phyloP scores from a whole-genome alignment of 2,329 filamentous ascomycete genomes.

The Cytospora chrysosperma region DNA sequence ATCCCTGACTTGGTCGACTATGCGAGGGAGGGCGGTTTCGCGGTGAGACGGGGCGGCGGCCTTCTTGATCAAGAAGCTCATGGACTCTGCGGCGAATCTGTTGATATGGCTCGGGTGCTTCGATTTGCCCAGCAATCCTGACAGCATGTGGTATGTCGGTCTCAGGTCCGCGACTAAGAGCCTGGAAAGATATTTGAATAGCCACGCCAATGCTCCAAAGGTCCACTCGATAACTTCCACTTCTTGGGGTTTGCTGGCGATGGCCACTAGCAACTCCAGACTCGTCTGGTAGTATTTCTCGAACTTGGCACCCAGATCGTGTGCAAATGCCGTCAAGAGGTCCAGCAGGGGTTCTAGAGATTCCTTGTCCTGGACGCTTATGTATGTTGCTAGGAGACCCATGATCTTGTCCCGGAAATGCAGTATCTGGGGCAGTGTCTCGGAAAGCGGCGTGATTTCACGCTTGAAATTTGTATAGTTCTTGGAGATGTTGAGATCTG shows the following conservation, averaged over 20 bases:
- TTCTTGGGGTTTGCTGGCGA: conserved; percentile 75
- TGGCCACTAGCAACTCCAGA: conserved; percentile 70
- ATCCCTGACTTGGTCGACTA: conserved; percentile 70
- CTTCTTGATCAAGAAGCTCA: conserved; percentile 92
- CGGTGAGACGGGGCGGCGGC: conserved; percentile 75
- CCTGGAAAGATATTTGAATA: conserved; percentile 95
- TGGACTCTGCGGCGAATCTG: conserved; percentile 88
- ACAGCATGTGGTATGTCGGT: conserved; percentile 80
- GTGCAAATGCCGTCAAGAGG: conserved; percentile 90
- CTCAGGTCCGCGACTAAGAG: conserved; percentile 82
- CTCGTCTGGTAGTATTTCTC: conserved; percentile 82
- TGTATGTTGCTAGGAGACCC: conserved; percentile 70
- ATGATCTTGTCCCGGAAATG: conserved; percentile 88
- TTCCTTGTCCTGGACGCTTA: conserved; percentile 73
- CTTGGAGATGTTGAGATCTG: conserved; percentile 84
- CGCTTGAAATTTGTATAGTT: conserved; percentile 76
- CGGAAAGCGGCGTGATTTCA: conserved; percentile 73
- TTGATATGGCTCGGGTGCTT: conserved; percentile 83
- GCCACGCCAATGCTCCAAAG: conserved; percentile 88
- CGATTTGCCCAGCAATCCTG: conserved; percentile 78
- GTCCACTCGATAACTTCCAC: conserved; percentile 97
- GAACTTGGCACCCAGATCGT: conserved; percentile 83
- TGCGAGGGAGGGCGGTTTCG: conserved; percentile 66
- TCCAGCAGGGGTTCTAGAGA: conserved; percentile 83
- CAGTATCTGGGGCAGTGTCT: conserved; percentile 88